Percentiles rank a stretch among this genome's conserved stretches.
These are phyloP conservation scores for Piloderma croceum DNA, from an alignment of 768 basidiomycete species.

Conservation along the genomic window DNA sequence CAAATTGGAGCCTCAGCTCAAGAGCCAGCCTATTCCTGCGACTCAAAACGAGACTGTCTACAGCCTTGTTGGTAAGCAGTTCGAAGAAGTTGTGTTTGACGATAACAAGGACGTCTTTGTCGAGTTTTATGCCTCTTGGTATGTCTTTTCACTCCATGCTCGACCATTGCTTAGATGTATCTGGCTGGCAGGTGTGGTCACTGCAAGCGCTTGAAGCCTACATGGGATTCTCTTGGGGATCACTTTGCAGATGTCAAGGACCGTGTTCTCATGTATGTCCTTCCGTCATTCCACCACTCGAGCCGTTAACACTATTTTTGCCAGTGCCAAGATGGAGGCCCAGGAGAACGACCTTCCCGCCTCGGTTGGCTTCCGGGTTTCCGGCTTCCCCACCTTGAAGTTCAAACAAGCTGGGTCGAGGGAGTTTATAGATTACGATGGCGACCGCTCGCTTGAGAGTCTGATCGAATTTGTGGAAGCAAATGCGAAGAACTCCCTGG, in stretches of 20 bases:
- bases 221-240: slow-evolving; percentile 87
- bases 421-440: slow-evolving; percentile 90
- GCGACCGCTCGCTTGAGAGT: slow-evolving; percentile 85
- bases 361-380: slow-evolving; percentile 78
- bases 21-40: slow-evolving; percentile 84
- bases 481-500: slow-evolving; percentile 70
- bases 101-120: slow-evolving; percentile 91
- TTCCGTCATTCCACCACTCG: neutral
- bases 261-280: slow-evolving; percentile 66
- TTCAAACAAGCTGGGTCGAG: slow-evolving; percentile 87
- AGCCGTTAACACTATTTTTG: neutral
- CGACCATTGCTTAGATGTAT: neutral
- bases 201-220: slow-evolving; percentile 96
- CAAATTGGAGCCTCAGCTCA: slow-evolving; percentile 75
- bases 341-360: slow-evolving; percentile 94
- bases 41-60: slow-evolving; percentile 78
- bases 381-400: slow-evolving; percentile 92
- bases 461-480: slow-evolving; percentile 79
- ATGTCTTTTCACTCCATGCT: slow-evolving; percentile 3
- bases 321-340: slow-evolving; percentile 91
- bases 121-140: slow-evolving; percentile 98
- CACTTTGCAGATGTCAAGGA: slow-evolving; percentile 74
- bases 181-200: slow-evolving; percentile 76
- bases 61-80: slow-evolving; percentile 81
- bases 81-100: slow-evolving; percentile 81